A percentile compares a stretch with the other conserved stretches of the same genome.
These are phyloP conservation scores for Carpinus fangiana DNA, from an alignment of 306 rosid genomes.

Conservation along the genomic window DNA sequence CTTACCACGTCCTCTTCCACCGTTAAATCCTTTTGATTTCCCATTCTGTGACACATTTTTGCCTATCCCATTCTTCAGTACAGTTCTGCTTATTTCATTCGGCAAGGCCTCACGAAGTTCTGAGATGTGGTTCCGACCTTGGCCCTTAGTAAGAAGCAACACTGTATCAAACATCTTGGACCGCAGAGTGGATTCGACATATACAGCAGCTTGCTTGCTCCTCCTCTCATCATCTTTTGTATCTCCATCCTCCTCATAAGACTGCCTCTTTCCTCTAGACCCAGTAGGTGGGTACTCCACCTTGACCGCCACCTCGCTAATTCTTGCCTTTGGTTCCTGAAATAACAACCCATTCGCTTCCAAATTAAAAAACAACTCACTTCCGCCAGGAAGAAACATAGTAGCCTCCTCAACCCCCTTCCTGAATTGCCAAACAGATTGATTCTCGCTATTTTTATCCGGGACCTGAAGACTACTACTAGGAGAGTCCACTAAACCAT, in stretches of 20 bases:
- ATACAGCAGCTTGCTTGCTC: slow-evolving; percentile 76
- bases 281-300: slow-evolving; percentile 30
- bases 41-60: slow-evolving; percentile 38
- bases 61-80: slow-evolving; percentile 41
- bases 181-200: slow-evolving; percentile 56
- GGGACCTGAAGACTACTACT: slow-evolving; percentile 47
- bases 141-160: slow-evolving; percentile 58
- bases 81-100: slow-evolving; percentile 23
- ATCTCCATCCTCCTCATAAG: slow-evolving; percentile 46
- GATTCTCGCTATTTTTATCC: slow-evolving; percentile 56
- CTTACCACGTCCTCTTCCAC: slow-evolving; percentile 70
- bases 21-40: slow-evolving; percentile 42
- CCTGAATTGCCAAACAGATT: slow-evolving; percentile 72
- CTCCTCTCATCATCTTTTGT: slow-evolving; percentile 66
- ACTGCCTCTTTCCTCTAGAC: slow-evolving; percentile 65
- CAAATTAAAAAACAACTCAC: slow-evolving; percentile 45
- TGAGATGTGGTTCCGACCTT: slow-evolving; percentile 41
- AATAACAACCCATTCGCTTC: slow-evolving; percentile 31
- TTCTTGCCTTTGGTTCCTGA: slow-evolving; percentile 27
- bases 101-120: slow-evolving; percentile 65
- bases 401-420: slow-evolving; percentile 88
- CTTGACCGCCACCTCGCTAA: slow-evolving; percentile 37
- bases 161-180: slow-evolving; percentile 62
- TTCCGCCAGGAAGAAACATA: slow-evolving; percentile 74
- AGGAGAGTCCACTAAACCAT: slow-evolving; percentile 66